Evolutionary conservation across 164 flowering plant species (phyloP).

Genomic region (Annona squamosa): DNA sequence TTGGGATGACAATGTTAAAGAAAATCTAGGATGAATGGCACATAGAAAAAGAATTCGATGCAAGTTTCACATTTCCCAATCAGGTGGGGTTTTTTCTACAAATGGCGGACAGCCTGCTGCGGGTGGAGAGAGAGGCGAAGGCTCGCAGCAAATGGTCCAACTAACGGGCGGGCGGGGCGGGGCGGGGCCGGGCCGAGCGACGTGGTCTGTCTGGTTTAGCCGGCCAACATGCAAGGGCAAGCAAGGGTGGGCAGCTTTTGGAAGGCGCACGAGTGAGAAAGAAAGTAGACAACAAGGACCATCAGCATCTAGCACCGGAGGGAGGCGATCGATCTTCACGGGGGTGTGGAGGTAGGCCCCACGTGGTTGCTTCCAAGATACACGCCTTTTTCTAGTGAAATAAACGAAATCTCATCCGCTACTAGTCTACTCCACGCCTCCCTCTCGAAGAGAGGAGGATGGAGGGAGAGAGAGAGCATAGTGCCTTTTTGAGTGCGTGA

Average conservation of each 20-base stretch:
- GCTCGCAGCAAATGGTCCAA: no score
- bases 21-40: no score
- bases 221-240: neutral
- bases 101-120: no score
- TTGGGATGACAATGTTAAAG: no score
- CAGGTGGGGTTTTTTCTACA: no score
- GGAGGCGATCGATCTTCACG: neutral
- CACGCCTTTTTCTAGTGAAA: neutral
- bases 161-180: no score
- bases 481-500: slow-evolving; percentile 10
- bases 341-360: neutral
- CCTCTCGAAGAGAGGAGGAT: neutral
- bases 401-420: slow-evolving; percentile 13
- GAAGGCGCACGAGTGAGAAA: neutral
- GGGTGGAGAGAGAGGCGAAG: no score
- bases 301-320: neutral
- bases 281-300: neutral
- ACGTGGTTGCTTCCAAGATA: slow-evolving; percentile 3
- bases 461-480: neutral
- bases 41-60: no score
- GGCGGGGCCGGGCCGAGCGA: no score
- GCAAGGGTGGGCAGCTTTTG: neutral
- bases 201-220: no score
- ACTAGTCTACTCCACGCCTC: slow-evolving; percentile 1
- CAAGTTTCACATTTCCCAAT: no score